Conservation (phyloP, 257 asterid species). For the Nicotiana tabacum region DNA sequence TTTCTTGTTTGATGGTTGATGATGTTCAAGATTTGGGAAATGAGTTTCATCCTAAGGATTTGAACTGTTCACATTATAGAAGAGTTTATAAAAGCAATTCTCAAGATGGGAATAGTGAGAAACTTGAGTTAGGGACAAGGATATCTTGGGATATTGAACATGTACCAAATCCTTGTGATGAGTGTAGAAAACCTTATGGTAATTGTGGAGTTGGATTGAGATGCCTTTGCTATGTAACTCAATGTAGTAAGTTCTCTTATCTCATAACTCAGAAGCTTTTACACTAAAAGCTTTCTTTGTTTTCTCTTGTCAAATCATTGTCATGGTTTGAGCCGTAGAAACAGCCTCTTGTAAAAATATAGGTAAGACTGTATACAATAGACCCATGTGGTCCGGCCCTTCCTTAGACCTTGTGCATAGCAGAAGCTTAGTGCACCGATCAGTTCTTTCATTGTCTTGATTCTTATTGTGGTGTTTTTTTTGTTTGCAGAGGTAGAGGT, state of each 20-base stretch:
- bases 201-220: constrained; percentile 61
- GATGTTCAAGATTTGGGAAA: constrained; percentile 16
- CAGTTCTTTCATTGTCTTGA: neutral
- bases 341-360: no score
- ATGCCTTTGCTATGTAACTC: constrained; percentile 51
- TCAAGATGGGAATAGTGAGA: neutral
- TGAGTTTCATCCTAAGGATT: constrained; percentile 24
- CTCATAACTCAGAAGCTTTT: neutral
- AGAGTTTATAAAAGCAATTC: constrained; percentile 18
- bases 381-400: no score
- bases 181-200: constrained; percentile 49
- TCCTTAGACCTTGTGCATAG: no score
- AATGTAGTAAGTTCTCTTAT: constrained; percentile 45
- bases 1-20: constrained; percentile 25
- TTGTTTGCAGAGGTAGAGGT: constrained; percentile 49
- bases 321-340: no score
- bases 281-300: neutral
- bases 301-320: neutral
- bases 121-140: constrained; percentile 33
- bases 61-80: constrained; percentile 44
- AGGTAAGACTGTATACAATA: no score
- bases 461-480: neutral
- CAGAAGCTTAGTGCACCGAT: no score
- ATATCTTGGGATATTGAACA: constrained; percentile 48
- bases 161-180: constrained; percentile 57